phyloP scores from a whole-genome alignment of 202 grass and related monocot genomes.

The Musa balbisiana region DNA sequence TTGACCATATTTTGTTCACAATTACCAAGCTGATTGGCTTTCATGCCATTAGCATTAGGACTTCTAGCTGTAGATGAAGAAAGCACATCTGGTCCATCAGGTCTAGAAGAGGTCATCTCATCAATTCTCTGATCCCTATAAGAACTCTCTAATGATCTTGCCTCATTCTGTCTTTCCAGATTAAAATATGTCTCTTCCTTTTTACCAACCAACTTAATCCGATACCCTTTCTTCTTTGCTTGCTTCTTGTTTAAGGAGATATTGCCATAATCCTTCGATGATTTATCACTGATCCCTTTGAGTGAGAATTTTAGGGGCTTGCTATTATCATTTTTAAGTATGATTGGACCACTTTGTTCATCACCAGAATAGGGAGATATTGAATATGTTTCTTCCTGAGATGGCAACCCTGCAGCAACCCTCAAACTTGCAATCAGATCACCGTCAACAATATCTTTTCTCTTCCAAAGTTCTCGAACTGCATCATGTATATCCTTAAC shows the following conservation, averaged over 20 bases:
- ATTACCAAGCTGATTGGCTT: conserved; percentile 15
- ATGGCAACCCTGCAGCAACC: conserved; percentile 69
- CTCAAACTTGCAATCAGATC: conserved; percentile 74
- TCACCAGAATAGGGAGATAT: conserved; percentile 51
- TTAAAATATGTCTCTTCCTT: conserved; percentile 42
- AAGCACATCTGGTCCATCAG: conserved; percentile 29
- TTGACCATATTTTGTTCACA: not conserved
- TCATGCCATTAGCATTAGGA: conserved; percentile 33
- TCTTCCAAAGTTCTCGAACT: conserved; percentile 89
- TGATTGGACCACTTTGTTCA: conserved; percentile 45
- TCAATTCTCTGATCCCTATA: conserved; percentile 42
- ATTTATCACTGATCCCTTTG: conserved; percentile 66
- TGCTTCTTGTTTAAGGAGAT: conserved; percentile 47
- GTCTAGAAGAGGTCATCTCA: conserved; percentile 30
- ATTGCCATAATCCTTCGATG: conserved; percentile 42
- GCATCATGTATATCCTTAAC: conserved; percentile 91
- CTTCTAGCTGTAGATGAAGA: conserved; percentile 40
- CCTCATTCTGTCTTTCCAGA: conserved; percentile 45
- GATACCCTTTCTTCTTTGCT: conserved; percentile 53
- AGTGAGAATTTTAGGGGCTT: conserved; percentile 85
- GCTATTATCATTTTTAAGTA: conserved; percentile 64
- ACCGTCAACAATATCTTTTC: conserved; percentile 56
- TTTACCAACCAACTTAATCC: conserved; percentile 25
- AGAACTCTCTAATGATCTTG: conserved; percentile 39
- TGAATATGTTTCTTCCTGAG: conserved; percentile 45